Evolutionary conservation across 2,329 filamentous ascomycete genomes (phyloP).

Genomic region (Colletotrichum truncatum): DNA sequence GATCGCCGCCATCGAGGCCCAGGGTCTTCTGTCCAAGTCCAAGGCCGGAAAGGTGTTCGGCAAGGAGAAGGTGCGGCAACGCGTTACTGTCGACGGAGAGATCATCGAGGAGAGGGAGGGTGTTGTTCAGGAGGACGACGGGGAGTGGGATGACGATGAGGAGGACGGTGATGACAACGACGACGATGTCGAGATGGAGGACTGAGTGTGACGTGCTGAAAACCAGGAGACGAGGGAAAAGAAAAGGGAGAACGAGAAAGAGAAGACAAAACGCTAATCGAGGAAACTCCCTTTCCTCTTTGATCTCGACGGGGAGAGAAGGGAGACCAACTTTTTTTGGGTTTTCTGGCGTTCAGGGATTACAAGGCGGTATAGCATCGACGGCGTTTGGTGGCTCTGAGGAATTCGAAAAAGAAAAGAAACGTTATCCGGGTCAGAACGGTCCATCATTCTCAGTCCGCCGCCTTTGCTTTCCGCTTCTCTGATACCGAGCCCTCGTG

Average conservation of each 20-base stretch:
- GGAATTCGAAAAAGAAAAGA: conserved; percentile 27
- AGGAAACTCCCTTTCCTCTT: neutral
- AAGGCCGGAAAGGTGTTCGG: conserved; percentile 51
- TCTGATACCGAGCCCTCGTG: neutral
- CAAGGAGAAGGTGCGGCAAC: conserved; percentile 50
- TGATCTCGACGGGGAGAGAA: neutral
- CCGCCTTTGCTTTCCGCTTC: conserved; percentile 17
- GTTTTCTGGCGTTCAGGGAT: conserved; percentile 27
- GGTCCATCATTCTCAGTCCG: conserved; percentile 24
- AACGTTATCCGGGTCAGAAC: conserved; percentile 22
- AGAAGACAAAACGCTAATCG: conserved; percentile 21
- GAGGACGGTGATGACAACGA: conserved; percentile 34
- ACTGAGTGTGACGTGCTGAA: conserved; percentile 25
- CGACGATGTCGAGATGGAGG: conserved; percentile 43
- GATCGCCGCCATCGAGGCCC: conserved; percentile 54
- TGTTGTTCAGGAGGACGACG: conserved; percentile 31
- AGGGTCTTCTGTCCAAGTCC: conserved; percentile 39
- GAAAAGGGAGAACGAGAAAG: neutral
- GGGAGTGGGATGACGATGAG: conserved; percentile 29
- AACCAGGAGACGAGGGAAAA: neutral
- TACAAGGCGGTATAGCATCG: conserved; percentile 30
- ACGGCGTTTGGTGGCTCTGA: conserved; percentile 32
- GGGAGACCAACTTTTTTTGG: neutral
- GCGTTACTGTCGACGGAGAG: conserved; percentile 47
- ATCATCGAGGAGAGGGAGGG: conserved; percentile 40